Evolutionary conservation across 805 yeast genomes (phyloP), one percentile per base, ranked within the genome.

Genomic region (Naumovozyma castellii): DNA sequence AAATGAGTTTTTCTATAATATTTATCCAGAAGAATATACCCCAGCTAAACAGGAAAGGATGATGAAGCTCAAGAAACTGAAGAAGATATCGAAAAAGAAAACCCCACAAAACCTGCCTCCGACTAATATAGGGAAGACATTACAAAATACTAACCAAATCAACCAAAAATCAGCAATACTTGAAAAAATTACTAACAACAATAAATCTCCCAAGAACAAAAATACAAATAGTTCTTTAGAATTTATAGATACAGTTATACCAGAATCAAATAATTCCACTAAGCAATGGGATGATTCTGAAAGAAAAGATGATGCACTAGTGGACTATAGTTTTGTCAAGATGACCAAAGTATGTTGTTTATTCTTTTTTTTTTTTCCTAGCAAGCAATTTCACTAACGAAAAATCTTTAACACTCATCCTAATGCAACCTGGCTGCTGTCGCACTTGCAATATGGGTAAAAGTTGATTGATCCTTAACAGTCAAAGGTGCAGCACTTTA

Each of bases 251-350:
- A 22, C 27, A 6, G 9, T 22, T 22, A 6, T 10, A 22, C 27
- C 6, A 22, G 27, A 22, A 10, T 6, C 9, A 22, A 10, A 10
- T 6, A 10, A 6, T 22, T 10, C 6, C 10, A 10, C 10, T 6
- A 22, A 22, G 10, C 9, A 22, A 10, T 22, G 10, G 9, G 10
- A 22, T 22, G 10, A 22, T 22, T 6, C 27, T 10, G 9, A 6
- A 6, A 10, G 10, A 6, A 22, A 6, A 22, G 27, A 22, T 4
- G 41, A 36, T 3, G 34, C 27, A 16, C 30, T 43, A 15, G 41
- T 43, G 6, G 38, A 37, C n/a, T 40, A 40, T 22, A 38, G 47
- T 17, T 44, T 44, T 22, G 43, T 40, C n/a, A 44, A 46, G 32
- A 42, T 44, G 22, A 16, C 43, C 29, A 42, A 40, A 28, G 46